These are phyloP conservation scores for Triglochin maritima DNA, from an alignment of 106 monocot genomes.

Conservation along the genomic window DNA sequence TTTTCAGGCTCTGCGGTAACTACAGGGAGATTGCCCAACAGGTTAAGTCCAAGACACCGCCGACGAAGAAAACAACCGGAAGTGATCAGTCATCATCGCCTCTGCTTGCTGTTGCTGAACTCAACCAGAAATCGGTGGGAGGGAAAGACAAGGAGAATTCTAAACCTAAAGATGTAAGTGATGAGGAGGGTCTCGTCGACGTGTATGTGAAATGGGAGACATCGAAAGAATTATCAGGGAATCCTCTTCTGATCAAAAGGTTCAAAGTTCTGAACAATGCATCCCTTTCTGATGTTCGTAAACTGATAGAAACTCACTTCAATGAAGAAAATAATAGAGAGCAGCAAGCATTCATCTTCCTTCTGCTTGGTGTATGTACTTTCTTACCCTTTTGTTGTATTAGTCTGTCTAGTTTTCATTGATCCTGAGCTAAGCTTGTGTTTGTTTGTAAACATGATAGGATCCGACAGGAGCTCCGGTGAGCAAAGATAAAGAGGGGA, in stretches of 20 bases:
- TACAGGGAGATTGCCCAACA: conserved; percentile 68
- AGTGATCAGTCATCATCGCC: too few species aligned
- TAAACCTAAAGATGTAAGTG: conserved; percentile 6
- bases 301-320: conserved; percentile 48
- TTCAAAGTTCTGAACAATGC: conserved; percentile 36
- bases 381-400: neutral
- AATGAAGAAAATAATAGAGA: conserved; percentile 24
- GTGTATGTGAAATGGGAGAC: conserved; percentile 89
- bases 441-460: conserved; percentile 13
- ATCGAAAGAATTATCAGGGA: conserved; percentile 38
- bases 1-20: conserved; percentile 91
- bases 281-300: conserved; percentile 47
- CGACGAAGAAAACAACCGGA: conserved; percentile 7
- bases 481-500: conserved; percentile 42
- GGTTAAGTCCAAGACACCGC: conserved; percentile 19
- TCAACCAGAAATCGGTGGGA: too few species aligned
- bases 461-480: conserved; percentile 79
- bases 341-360: conserved; percentile 58
- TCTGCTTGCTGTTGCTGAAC: too few species aligned
- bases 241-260: conserved; percentile 27
- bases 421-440: neutral
- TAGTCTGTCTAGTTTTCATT: neutral
- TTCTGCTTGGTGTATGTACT: conserved; percentile 51
- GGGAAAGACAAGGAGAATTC: conserved; percentile 51
- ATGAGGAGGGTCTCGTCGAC: conserved; percentile 28